Evolutionary conservation across 371 early-diverging fungal species (phyloP).

Genomic region (Nosema muscidifuracis): DNA sequence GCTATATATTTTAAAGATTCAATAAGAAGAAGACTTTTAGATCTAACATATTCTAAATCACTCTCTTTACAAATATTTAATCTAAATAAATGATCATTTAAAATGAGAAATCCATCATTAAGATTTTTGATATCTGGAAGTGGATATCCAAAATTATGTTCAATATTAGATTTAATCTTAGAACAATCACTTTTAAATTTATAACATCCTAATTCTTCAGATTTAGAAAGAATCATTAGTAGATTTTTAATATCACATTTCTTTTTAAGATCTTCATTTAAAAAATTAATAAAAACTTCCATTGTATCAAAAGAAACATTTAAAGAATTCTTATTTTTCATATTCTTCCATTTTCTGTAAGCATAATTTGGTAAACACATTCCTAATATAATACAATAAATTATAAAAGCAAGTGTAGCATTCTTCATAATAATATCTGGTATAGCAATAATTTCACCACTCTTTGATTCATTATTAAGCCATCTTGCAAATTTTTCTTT

Average conservation of each 20-base stretch:
- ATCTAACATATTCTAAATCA: slow-evolving; percentile 35
- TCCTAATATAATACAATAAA: slow-evolving; percentile 53
- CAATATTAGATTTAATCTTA: slow-evolving; percentile 19
- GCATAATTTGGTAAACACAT: slow-evolving; percentile 52
- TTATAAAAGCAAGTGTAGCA: slow-evolving; percentile 34
- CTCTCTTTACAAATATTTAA: slow-evolving; percentile 1
- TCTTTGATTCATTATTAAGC: slow-evolving; percentile 39
- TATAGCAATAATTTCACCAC: slow-evolving; percentile 60
- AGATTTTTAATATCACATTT: slow-evolving; percentile 13
- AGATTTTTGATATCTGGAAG: slow-evolving; percentile 14
- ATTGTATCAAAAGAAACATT: slow-evolving; percentile 42
- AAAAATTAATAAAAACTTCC: slow-evolving; percentile 43
- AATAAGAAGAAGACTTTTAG: slow-evolving; percentile 17
- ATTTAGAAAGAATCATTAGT: slow-evolving; percentile 30
- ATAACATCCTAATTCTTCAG: slow-evolving; percentile 40
- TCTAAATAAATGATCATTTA: slow-evolving; percentile 47
- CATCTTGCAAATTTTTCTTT: slow-evolving; percentile 44
- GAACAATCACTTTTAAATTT: slow-evolving; percentile 23
- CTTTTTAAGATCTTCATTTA: slow-evolving; percentile 25
- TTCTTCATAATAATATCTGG: slow-evolving; percentile 52
- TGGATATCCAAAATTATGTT: slow-evolving; percentile 41
- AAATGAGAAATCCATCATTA: slow-evolving; percentile 33
- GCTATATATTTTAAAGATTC: slow-evolving; percentile 37
- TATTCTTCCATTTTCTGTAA: slow-evolving; percentile 50
- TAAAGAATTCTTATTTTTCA: slow-evolving; percentile 21